phyloP scores from a whole-genome alignment of 441 rosid genomes.

The Aquilaria agallochum region DNA sequence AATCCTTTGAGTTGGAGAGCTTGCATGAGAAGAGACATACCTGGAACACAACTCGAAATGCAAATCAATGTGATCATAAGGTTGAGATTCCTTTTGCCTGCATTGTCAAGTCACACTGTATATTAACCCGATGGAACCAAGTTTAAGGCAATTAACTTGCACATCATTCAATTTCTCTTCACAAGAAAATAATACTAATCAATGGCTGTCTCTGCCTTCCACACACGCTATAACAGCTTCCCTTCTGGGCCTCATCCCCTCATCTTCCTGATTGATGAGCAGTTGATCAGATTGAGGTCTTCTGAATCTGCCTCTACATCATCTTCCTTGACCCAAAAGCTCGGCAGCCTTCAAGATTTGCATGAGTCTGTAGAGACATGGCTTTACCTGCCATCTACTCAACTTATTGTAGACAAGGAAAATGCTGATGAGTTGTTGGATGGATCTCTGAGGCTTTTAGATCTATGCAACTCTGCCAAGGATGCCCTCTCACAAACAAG shows the following conservation, averaged over 20 bases:
- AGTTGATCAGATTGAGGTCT: conserved; percentile 17
- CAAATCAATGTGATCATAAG: no score
- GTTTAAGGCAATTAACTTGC: neutral
- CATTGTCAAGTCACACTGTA: neutral
- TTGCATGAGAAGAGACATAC: no score
- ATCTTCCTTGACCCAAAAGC: conserved; percentile 15
- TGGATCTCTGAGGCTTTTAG: conserved; percentile 39
- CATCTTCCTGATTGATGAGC: conserved; percentile 17
- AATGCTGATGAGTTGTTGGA: conserved; percentile 25
- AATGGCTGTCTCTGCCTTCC: conserved; percentile 10
- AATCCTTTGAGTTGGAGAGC: no score
- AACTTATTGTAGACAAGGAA: conserved; percentile 17
- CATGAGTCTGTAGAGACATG: conserved; percentile 26
- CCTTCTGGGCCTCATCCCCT: conserved; percentile 21
- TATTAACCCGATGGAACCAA: neutral
- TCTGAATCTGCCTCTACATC: conserved; percentile 18
- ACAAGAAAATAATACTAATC: neutral
- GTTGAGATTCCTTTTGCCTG: conserved; percentile 5
- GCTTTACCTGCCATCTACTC: conserved; percentile 28
- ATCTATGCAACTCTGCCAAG: conserved; percentile 26
- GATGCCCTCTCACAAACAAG: conserved; percentile 31
- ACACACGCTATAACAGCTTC: conserved; percentile 17
- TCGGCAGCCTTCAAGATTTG: conserved; percentile 30
- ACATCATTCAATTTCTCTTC: neutral
- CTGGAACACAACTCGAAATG: no score